Base-by-base conservation (phyloP, 805 yeast species). In the Ogataea saltuana region DNA sequence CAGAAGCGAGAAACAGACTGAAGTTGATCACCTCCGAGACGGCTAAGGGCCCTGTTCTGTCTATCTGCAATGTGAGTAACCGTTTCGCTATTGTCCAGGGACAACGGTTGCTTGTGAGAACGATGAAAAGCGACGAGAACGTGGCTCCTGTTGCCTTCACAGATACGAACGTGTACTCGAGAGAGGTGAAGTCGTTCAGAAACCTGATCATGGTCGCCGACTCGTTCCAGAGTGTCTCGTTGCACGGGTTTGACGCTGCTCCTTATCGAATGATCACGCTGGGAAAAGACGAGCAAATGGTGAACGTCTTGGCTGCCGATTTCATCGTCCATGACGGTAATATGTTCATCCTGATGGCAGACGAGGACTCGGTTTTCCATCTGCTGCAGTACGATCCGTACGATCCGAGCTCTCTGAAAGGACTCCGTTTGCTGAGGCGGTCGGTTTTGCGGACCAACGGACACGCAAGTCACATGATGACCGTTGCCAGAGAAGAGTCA, bases 121-220 rank as follows among this genome's bases (percentile, higher is more conserved):
- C 86, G 59, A 71, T 89, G 36, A 90, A 86, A 56, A 51, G 49
- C 25, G 93, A 87, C 61, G 85, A 87, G 42, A 76, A 81, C 30
- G 88, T 88, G 3, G 88, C 85, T 22, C 97, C 98, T 0, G 97
- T 93, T 4, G 98, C 98, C 1, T 93, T 93, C 56, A 71, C 83
- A 42, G 98, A 93, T 60, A 77, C 89, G n/a, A 79, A 89, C 1
- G 78, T 89, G 0, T 88, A 79, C 61, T 80, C 88, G 2, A 72
- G 85, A 6, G 95, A 87, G 51, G 75, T 88, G 12, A 90, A 90
- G 64, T 74, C 89, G 50, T 80, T 88, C 60, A 90, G 95, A 29
- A 88, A 90, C 60, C 67, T 91, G 55, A 60, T 91, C n/a, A 55
- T 89, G 2, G 64, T 89, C 13, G 95, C 95, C 15, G 99, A 93